Evolutionary conservation across 139 green algal genomes (phyloP), one percentile per base, ranked within the genome.

Genomic region (Tetradesmus lagerheimii): DNA sequence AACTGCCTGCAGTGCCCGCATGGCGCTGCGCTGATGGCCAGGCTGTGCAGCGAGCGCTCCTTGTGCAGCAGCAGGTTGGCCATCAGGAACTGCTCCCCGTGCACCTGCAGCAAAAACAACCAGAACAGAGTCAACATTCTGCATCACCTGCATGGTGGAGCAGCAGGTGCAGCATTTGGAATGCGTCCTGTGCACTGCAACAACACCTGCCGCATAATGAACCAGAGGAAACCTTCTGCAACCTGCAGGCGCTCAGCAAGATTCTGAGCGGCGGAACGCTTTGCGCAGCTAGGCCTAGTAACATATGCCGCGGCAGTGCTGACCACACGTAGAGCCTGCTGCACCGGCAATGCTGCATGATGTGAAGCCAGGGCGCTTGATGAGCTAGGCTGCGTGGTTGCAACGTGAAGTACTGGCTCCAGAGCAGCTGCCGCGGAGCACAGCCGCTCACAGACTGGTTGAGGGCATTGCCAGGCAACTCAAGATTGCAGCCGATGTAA

Each of bases 1-100:
- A 99, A 98, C 90, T 99, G 97, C 0, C 97, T 88, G 91, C 97
- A 99, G 93, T 99, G 96, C 25, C 97, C 97, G 89, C 97, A 99
- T 23, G 97, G 97, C 20, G 95, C 96, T 1, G 93, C 96, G 3
- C 92, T 96, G 12, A 99, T 93, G 2, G 95, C 96, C 31, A 98
- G 67, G 11, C 90, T 92, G 2, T 83, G 29, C 0, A 98, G 90
- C 41, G 67, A 85, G 4, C 47, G 66, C 90, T 98, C 96, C 14
- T 91, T 90, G 78, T 96, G 93, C 57, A 93, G 79, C 18, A 96
- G 31, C 41, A 94, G 94, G 83, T 97, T 98, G 39, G 94, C 80
- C n/a, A 98, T 45, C 37, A 98, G 81, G 57, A 96, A 99, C 93
- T 99, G 97, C 92, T 99, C 97, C 20, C 95, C 97, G 87, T 99